A percentile compares a stretch with the other conserved stretches of the same genome.
Conservation (phyloP, 345 rosid genomes). For the Euphorbia tirucalli region DNA sequence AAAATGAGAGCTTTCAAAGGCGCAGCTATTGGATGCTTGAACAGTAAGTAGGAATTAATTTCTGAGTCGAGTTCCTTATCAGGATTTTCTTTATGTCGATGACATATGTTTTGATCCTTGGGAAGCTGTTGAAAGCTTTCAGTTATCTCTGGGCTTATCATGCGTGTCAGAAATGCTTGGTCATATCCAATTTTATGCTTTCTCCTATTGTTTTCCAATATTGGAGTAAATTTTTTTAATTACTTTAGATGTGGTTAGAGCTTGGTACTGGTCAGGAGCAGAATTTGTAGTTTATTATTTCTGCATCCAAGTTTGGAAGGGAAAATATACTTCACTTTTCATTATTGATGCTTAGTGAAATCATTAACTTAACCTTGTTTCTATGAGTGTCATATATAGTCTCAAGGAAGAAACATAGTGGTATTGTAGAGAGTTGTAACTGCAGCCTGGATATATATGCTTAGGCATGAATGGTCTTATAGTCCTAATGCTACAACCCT, state of each 20-base stretch:
- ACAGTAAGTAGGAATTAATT: constrained; percentile 52
- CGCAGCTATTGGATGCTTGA: constrained; percentile 99
- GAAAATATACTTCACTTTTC: too few relatives aligned
- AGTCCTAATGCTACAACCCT: too few relatives aligned
- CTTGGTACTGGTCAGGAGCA: background rate
- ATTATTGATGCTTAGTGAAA: too few relatives aligned
- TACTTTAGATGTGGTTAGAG: background rate
- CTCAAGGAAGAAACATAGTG: too few relatives aligned
- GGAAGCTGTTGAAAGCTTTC: background rate
- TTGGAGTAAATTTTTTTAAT: background rate
- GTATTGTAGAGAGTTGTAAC: too few relatives aligned
- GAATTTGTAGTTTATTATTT: background rate
- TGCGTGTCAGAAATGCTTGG: background rate
- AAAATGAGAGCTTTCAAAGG: constrained; percentile 81
- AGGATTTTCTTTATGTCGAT: background rate
- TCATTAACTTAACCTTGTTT: too few relatives aligned
- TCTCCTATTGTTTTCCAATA: background rate
- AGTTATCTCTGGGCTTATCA: background rate
- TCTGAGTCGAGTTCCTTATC: background rate
- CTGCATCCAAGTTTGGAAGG: too few relatives aligned
- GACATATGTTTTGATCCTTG: background rate
- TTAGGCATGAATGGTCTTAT: too few relatives aligned
- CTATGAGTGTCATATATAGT: too few relatives aligned
- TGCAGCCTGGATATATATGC: too few relatives aligned
- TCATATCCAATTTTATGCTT: background rate